Evolutionary conservation across 805 yeast species (phyloP).

Genomic region (Tetrapisispora namnaoensis): DNA sequence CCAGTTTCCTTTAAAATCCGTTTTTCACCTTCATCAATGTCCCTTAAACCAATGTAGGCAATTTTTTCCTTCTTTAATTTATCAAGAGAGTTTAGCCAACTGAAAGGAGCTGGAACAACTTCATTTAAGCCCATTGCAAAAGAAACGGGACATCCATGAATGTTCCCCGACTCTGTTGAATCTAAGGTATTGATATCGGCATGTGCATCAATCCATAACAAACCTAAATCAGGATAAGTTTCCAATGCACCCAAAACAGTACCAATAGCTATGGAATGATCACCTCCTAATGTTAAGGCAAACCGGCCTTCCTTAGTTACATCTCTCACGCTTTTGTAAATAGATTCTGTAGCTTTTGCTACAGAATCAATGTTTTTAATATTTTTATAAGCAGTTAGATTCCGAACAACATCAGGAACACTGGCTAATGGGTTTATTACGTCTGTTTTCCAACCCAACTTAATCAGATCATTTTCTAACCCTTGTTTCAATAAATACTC

Average conservation of each 20-base stretch:
- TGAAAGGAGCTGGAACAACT: slow-evolving; percentile 9
- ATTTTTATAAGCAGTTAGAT: not conserved
- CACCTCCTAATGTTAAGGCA: slow-evolving; percentile 78
- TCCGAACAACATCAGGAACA: not conserved
- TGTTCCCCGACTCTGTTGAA: slow-evolving; percentile 77
- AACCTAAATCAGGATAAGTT: slow-evolving; percentile 75
- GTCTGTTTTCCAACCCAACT: slow-evolving; percentile 62
- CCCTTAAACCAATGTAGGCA: slow-evolving; percentile 91
- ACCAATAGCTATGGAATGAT: slow-evolving; percentile 92
- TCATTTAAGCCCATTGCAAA: slow-evolving; percentile 74
- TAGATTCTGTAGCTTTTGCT: slow-evolving; percentile 54
- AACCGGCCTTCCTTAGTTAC: slow-evolving; percentile 43
- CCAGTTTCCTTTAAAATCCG: slow-evolving; percentile 56
- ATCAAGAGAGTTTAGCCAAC: slow-evolving; percentile 34
- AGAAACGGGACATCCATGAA: slow-evolving; percentile 95
- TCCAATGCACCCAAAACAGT: slow-evolving; percentile 78
- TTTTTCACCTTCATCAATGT: slow-evolving; percentile 82
- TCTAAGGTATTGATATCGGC: slow-evolving; percentile 90
- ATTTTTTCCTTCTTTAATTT: slow-evolving; percentile 57
- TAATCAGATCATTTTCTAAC: slow-evolving; percentile 47
- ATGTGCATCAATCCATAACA: slow-evolving; percentile 96
- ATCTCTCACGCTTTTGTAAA: slow-evolving; percentile 49
- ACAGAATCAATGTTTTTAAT: slow-evolving; percentile 57
- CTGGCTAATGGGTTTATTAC: slow-evolving; percentile 43
- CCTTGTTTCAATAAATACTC: slow-evolving; percentile 66